Conservation (phyloP, 2,329 filamentous ascomycete species). For the Xylariaceae sp. region DNA sequence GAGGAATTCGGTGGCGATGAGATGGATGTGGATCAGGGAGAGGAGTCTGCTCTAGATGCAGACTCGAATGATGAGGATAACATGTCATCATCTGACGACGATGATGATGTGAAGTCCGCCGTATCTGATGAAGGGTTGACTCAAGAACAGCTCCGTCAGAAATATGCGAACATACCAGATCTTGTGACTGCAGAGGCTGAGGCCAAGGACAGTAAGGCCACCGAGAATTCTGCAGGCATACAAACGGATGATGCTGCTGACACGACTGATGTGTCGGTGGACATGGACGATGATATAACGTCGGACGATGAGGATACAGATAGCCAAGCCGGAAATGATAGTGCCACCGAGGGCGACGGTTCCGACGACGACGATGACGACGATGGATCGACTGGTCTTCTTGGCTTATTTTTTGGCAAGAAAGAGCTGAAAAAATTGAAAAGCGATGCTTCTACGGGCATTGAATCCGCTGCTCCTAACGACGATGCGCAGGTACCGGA, state of each 20-base stretch:
- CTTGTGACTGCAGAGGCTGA: constrained; percentile 27
- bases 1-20: constrained; percentile 42
- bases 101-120: constrained; percentile 49
- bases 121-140: constrained; percentile 60
- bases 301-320: constrained; percentile 48
- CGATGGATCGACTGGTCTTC: constrained; percentile 41
- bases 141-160: constrained; percentile 61
- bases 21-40: constrained; percentile 37
- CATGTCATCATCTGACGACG: constrained; percentile 60
- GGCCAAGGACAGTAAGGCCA: constrained; percentile 19
- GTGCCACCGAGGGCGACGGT: constrained; percentile 34
- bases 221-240: not conserved
- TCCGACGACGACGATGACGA: constrained; percentile 41
- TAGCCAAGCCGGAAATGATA: constrained; percentile 39
- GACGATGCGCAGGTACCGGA: constrained; percentile 37
- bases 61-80: constrained; percentile 46
- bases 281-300: constrained; percentile 63
- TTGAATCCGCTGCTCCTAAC: constrained; percentile 22
- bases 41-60: constrained; percentile 32
- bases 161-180: constrained; percentile 61
- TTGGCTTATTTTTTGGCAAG: constrained; percentile 56
- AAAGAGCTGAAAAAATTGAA: constrained; percentile 52
- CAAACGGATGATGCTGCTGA: constrained; percentile 38
- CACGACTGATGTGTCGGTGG: constrained; percentile 59
- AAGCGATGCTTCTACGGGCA: constrained; percentile 32